phyloP scores from a whole-genome alignment of 345 rosid genomes.

The Eucalyptus regnans region DNA sequence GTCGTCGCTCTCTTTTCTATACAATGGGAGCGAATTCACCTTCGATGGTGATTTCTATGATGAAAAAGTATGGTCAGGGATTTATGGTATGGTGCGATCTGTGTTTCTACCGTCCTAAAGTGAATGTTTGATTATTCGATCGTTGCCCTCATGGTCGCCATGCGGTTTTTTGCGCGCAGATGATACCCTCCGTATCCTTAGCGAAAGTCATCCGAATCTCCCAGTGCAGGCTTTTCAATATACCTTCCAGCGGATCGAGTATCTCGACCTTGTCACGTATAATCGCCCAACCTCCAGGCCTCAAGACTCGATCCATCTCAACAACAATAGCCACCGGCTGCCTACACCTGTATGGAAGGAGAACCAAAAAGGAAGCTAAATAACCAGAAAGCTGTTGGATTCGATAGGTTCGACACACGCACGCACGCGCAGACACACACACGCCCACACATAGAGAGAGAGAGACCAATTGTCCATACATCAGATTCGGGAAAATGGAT shows the following conservation, averaged over 20 bases:
- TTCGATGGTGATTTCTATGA: neutral
- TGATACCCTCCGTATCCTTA: constrained; percentile 71
- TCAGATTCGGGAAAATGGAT: neutral
- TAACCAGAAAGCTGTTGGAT: neutral
- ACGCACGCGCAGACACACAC: too few relatives aligned
- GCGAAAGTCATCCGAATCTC: constrained; percentile 82
- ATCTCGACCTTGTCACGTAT: constrained; percentile 79
- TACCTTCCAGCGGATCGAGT: constrained; percentile 58
- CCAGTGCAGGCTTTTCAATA: constrained; percentile 78
- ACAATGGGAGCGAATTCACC: neutral
- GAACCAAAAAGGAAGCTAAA: neutral
- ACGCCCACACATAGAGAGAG: accelerated
- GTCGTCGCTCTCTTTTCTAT: neutral
- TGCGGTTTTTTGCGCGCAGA: constrained; percentile 72
- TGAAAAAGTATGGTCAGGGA: neutral
- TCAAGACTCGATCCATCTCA: constrained; percentile 74
- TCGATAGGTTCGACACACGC: neutral
- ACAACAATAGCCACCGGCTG: constrained; percentile 72
- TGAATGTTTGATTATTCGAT: neutral
- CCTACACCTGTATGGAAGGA: constrained; percentile 43
- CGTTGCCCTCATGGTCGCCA: constrained; percentile 59
- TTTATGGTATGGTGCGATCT: neutral
- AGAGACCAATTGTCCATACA: neutral
- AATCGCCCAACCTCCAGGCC: constrained; percentile 92
- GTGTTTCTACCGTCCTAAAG: neutral